Evolutionary conservation across 805 yeast species (phyloP), one percentile per base, ranked within the genome.

Genomic region (Babjeviella inositovora): DNA sequence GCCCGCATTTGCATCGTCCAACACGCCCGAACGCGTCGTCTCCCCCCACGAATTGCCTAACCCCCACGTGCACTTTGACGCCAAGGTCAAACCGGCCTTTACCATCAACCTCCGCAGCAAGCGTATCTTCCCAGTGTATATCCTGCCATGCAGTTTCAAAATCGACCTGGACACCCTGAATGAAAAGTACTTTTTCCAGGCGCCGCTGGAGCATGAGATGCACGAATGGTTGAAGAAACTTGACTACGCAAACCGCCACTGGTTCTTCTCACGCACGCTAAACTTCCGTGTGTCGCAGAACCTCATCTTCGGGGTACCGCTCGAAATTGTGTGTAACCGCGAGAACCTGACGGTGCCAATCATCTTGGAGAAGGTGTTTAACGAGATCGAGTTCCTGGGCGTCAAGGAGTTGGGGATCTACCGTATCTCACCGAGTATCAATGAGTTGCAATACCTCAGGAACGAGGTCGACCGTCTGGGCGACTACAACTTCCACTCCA

Each of bases 371-470:
- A 59, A 61, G 27, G 48, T 87, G 20, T 57, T 84, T 33, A 59
- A 59, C 21, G 90, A 75, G 34, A 77, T 87, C 32, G 97, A 87
- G 44, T 48, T 57, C n/a, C 66, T 85, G 25, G 95, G 97, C 1
- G 43, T 87, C 14, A 84, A 81, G 33, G 96, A 85, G 41, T 79
- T 81, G 25, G 97, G 97, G 10, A 56, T 87, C 8, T 87, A 87
- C 44, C 68, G 97, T 43, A 66, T 64, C 31, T 60, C 70, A 38
- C 61, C 71, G 0, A 62, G 71, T 0, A 32, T 64, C 14, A 50
- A 57, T 28, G 64, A 60, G 17, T 47, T 67, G 31, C 49, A 39
- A 22, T 47, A 48, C 20, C 45, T 62, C 26, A 61, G 53, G 31
- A 38, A 47, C 1, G 50, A 47, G 24, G 60, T 67, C 26, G 68